These are phyloP conservation scores for Nicotiana tabacum DNA, from an alignment of 257 asterid genomes.

Conservation along the genomic window DNA sequence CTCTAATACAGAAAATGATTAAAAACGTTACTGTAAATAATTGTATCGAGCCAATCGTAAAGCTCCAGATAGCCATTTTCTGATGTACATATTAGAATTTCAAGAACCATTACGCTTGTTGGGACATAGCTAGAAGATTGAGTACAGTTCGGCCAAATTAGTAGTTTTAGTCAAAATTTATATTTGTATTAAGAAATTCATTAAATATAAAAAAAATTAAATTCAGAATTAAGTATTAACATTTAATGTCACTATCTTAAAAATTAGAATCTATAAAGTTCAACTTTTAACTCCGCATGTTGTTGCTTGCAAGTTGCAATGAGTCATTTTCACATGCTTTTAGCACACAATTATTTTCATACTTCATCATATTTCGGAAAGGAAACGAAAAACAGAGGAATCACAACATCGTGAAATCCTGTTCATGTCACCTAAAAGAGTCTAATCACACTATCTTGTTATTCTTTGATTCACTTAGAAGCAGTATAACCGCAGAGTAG, in stretches of 20 bases:
- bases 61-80: not conserved
- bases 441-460: not conserved
- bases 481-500: not conserved
- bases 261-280: no score
- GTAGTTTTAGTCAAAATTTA: no score
- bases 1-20: not conserved
- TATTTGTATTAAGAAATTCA: no score
- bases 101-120: no score
- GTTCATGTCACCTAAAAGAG: not conserved
- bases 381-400: not conserved
- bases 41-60: not conserved
- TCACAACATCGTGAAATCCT: not conserved
- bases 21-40: not conserved
- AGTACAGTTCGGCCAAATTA: no score
- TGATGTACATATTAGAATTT: not conserved
- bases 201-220: no score
- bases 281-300: no score
- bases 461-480: not conserved
- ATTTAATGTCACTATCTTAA: no score
- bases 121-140: no score
- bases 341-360: not conserved
- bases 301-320: not conserved
- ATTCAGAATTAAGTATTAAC: no score
- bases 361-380: not conserved
- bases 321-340: not conserved